Conservation (phyloP, 2,329 filamentous ascomycete genomes). For the Pseudogymnoascus sp. region DNA sequence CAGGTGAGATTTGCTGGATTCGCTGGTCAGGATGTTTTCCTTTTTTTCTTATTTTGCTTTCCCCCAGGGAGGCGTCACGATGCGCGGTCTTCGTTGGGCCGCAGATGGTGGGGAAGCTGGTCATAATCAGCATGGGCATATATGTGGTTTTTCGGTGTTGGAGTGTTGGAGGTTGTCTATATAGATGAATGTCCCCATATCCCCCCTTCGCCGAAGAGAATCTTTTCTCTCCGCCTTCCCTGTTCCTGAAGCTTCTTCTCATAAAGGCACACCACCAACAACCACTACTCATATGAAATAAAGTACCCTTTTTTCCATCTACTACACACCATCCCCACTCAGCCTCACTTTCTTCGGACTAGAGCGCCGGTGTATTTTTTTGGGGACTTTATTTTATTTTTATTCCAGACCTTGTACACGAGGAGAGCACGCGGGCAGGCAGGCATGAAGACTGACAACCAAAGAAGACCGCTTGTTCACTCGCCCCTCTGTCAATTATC, state of each 20-base stretch:
- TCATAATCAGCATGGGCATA: not conserved
- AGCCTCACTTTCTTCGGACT: not conserved
- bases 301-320: not conserved
- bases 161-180: not conserved
- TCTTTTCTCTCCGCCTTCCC: not conserved
- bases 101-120: constrained; percentile 1
- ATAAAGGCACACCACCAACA: not conserved
- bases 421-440: not conserved
- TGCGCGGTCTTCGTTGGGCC: not conserved
- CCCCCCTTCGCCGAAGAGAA: not conserved
- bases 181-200: constrained; percentile 1
- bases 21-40: not conserved
- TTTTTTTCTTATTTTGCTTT: not conserved
- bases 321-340: not conserved
- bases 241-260: not conserved
- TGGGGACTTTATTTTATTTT: not conserved
- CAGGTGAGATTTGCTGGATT: not conserved
- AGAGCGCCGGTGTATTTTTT: not conserved
- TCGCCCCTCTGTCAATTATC: constrained; percentile 17
- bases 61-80: not conserved
- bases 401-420: not conserved
- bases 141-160: not conserved
- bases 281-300: not conserved
- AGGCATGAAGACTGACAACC: constrained; percentile 2
- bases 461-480: constrained; percentile 11